Conservation (phyloP, 352 stramenopile species). For the Pythium dissimile region DNA sequence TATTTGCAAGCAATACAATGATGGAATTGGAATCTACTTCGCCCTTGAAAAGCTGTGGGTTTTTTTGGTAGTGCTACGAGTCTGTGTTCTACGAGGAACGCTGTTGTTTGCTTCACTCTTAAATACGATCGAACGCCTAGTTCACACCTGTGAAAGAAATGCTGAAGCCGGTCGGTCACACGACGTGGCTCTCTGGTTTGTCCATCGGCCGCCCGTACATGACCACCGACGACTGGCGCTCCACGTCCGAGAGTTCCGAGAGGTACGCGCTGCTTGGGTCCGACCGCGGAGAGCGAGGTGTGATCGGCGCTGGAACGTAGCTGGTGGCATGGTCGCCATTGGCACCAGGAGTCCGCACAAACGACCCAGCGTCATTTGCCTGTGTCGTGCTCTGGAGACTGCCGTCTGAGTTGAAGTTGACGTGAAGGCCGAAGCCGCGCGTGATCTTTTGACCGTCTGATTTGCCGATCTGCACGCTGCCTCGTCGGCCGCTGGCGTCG, state of each 20-base stretch:
- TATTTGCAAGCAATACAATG: too few species aligned
- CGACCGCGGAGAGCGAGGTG: slow-evolving; percentile 50
- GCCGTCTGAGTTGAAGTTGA: slow-evolving; percentile 41
- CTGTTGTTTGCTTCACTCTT: too few species aligned
- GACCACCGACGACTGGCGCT: slow-evolving; percentile 56
- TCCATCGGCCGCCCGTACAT: slow-evolving; percentile 53
- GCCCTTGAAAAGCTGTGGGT: too few species aligned
- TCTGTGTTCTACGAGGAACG: too few species aligned
- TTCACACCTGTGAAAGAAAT: background rate
- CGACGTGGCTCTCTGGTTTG: slow-evolving; percentile 17
- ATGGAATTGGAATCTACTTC: too few species aligned
- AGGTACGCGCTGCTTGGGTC: slow-evolving; percentile 58
- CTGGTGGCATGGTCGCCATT: slow-evolving; percentile 34
- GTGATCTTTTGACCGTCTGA: slow-evolving; percentile 25
- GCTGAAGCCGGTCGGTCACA: slow-evolving; percentile 1
- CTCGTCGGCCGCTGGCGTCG: slow-evolving; percentile 38
- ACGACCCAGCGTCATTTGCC: slow-evolving; percentile 20
- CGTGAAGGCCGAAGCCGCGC: slow-evolving; percentile 60
- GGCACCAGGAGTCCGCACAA: slow-evolving; percentile 10
- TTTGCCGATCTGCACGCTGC: slow-evolving; percentile 29
- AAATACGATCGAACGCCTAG: background rate
- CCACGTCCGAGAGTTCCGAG: slow-evolving; percentile 47
- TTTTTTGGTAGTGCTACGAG: too few species aligned
- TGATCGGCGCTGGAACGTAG: slow-evolving; percentile 53
- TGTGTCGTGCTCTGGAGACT: slow-evolving; percentile 15